These are phyloP conservation scores for Aphanocladium album DNA, from an alignment of 2,329 filamentous ascomycete genomes.

Conservation along the genomic window DNA sequence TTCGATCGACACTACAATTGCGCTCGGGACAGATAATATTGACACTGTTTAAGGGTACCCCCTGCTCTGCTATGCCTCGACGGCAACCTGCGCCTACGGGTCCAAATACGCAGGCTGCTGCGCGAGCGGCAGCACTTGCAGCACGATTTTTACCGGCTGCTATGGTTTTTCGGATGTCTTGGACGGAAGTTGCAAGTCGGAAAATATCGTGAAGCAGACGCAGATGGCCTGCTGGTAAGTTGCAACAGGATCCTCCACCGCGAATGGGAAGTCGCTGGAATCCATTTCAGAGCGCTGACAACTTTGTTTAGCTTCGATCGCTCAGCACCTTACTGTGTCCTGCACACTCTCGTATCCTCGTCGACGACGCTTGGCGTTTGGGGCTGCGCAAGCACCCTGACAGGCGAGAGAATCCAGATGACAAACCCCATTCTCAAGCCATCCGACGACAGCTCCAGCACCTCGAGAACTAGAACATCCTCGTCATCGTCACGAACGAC, in stretches of 20 bases:
- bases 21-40: background rate
- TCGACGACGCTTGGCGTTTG: background rate
- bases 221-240: constrained; percentile 10
- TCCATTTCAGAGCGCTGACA: background rate
- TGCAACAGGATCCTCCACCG: background rate
- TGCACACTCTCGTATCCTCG: background rate
- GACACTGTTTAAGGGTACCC: background rate
- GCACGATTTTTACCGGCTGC: constrained; percentile 1
- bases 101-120: constrained; percentile 9
- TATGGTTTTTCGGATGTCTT: background rate
- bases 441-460: background rate
- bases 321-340: constrained; percentile 2
- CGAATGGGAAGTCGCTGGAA: background rate
- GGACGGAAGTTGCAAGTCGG: background rate
- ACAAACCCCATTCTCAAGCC: background rate
- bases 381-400: background rate
- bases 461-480: background rate
- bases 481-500: background rate
- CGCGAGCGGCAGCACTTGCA: background rate
- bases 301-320: background rate
- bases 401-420: background rate
- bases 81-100: background rate
- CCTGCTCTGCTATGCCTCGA: background rate
- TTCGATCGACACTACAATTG: background rate
- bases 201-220: background rate